These are phyloP conservation scores for Nakataea oryzae DNA, from an alignment of 2,329 filamentous ascomycete species.

Conservation along the genomic window DNA sequence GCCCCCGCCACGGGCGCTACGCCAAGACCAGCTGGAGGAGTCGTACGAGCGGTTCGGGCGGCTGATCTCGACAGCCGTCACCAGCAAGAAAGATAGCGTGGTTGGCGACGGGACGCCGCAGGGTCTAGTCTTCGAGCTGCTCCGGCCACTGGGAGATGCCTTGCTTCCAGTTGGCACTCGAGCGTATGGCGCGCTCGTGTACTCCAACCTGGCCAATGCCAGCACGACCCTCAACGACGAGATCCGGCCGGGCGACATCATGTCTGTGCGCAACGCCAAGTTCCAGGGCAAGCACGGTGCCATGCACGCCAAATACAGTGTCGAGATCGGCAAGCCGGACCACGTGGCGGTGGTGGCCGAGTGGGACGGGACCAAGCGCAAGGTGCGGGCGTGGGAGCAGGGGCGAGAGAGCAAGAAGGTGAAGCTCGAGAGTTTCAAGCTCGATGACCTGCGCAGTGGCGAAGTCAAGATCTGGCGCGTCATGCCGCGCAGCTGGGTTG, in stretches of 20 bases:
- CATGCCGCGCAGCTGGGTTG: slow-evolving; percentile 85
- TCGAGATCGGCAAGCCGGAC: slow-evolving; percentile 78
- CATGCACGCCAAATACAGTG: slow-evolving; percentile 88
- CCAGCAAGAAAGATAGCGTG: slow-evolving; percentile 64
- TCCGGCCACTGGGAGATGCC: slow-evolving; percentile 62
- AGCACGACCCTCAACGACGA: slow-evolving; percentile 84
- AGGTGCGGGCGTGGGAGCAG: slow-evolving; percentile 91
- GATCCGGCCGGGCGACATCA: slow-evolving; percentile 83
- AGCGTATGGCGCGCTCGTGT: slow-evolving; percentile 84
- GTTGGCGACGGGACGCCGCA: slow-evolving; percentile 79
- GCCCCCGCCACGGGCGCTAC: slow-evolving; percentile 65
- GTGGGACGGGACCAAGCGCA: slow-evolving; percentile 98
- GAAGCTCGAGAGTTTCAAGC: slow-evolving; percentile 85
- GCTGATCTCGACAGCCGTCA: slow-evolving; percentile 61
- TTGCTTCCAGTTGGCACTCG: slow-evolving; percentile 79
- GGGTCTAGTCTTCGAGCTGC: slow-evolving; percentile 66
- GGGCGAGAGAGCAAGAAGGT: slow-evolving; percentile 89
- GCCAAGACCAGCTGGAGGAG: slow-evolving; percentile 87
- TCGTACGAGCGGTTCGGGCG: slow-evolving; percentile 74
- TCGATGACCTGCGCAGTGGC: slow-evolving; percentile 83
- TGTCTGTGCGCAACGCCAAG: slow-evolving; percentile 83
- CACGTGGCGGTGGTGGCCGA: slow-evolving; percentile 89
- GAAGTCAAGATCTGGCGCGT: slow-evolving; percentile 97
- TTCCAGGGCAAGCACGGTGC: slow-evolving; percentile 93
- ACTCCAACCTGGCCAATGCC: slow-evolving; percentile 90